phyloP scores from a whole-genome alignment of 768 basidiomycete species.

The Russula griseocarnosa region DNA sequence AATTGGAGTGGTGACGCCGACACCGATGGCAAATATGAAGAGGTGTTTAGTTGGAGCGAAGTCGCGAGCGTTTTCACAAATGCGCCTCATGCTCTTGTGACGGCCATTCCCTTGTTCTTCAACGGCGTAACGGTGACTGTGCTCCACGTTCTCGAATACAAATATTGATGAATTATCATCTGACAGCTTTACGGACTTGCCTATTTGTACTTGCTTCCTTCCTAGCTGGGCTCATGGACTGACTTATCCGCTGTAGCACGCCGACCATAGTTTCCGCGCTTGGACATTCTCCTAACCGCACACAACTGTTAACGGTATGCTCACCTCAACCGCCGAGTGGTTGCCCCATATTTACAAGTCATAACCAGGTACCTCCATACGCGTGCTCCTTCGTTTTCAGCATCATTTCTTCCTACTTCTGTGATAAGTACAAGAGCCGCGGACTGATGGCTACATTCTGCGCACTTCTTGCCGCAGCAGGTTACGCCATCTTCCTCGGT shows the following conservation, averaged over 20 bases:
- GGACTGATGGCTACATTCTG: constrained; percentile 22
- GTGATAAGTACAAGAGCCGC: constrained; percentile 26
- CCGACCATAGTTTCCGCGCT: constrained; percentile 33
- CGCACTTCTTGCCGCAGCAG: constrained; percentile 21
- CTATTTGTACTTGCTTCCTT: constrained; percentile 27
- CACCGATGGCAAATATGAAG: constrained; percentile 39
- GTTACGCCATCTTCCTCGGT: constrained; percentile 28
- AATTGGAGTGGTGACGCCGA: constrained; percentile 36
- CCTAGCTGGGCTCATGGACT: neutral
- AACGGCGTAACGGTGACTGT: constrained; percentile 47
- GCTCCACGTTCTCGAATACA: neutral
- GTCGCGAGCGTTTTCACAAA: constrained; percentile 46
- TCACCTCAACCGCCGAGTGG: neutral
- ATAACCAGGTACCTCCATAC: constrained; percentile 34
- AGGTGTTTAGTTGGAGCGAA: constrained; percentile 56
- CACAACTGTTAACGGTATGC: constrained; percentile 34
- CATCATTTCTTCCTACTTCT: constrained; percentile 25
- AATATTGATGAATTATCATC: neutral
- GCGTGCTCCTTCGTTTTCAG: constrained; percentile 32
- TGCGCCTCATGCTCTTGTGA: constrained; percentile 50
- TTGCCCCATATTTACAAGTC: neutral
- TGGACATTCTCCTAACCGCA: constrained; percentile 32
- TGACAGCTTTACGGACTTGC: constrained; percentile 31
- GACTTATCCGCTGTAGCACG: constrained; percentile 27
- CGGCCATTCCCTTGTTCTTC: constrained; percentile 50